Evolutionary conservation across 2,329 filamentous ascomycete genomes (phyloP).

Genomic region (Drechslerella stenobrocha): DNA sequence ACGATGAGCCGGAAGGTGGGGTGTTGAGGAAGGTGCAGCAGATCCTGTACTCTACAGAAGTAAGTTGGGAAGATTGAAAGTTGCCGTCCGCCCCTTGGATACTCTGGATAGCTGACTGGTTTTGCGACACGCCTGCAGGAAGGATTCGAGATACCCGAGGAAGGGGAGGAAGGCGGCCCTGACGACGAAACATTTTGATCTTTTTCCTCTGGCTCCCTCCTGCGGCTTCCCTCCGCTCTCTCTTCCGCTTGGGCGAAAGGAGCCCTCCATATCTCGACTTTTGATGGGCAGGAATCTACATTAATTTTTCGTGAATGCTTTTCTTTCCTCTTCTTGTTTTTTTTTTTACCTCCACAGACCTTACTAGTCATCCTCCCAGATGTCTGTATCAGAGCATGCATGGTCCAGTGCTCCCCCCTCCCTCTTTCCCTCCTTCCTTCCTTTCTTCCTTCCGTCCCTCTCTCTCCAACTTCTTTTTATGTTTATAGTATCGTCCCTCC

Average conservation of each 20-base stretch:
- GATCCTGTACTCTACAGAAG: slow-evolving; percentile 95
- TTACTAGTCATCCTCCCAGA: not conserved
- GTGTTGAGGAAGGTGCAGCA: slow-evolving; percentile 94
- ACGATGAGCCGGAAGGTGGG: slow-evolving; percentile 86
- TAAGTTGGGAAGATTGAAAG: slow-evolving; percentile 53
- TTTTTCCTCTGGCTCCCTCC: not conserved
- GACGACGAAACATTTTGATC: slow-evolving; percentile 78
- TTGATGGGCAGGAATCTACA: not conserved
- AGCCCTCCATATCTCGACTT: not conserved
- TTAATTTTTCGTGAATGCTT: not conserved
- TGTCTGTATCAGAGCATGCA: not conserved
- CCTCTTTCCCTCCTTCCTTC: not conserved
- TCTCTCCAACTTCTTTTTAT: not conserved
- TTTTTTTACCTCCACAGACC: not conserved
- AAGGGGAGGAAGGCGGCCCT: slow-evolving; percentile 69
- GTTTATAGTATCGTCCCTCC: not conserved
- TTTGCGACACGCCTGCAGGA: slow-evolving; percentile 56
- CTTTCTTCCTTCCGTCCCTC: not conserved
- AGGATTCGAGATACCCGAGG: slow-evolving; percentile 84
- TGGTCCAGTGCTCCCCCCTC: not conserved
- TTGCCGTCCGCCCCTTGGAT: not conserved
- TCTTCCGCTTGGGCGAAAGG: not conserved
- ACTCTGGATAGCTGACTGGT: slow-evolving; percentile 4
- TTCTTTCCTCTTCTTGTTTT: not conserved
- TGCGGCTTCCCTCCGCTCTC: not conserved